Percentiles rank a stretch among this genome's conserved stretches.
phyloP scores from a whole-genome alignment of 208 protist genomes.

The Wallacemonas sp. region DNA sequence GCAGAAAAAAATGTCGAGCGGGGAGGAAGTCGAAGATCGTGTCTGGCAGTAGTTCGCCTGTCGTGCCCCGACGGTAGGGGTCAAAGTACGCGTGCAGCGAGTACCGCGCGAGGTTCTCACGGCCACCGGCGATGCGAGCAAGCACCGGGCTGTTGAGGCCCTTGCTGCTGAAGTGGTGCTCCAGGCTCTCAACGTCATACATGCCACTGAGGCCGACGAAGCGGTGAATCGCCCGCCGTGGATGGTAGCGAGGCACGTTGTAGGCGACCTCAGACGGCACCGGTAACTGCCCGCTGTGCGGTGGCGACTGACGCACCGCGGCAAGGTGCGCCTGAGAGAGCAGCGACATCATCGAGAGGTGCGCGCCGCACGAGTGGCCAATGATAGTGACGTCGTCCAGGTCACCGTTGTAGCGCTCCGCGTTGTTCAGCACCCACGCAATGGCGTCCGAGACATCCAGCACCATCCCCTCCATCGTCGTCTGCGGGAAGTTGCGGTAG shows the following conservation, averaged over 20 bases:
- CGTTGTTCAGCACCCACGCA: constrained; percentile 83
- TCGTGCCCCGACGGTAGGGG: constrained; percentile 8
- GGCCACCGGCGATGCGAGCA: constrained; percentile 58
- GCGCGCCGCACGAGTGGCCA: constrained; percentile 81
- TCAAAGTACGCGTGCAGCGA: constrained; percentile 56
- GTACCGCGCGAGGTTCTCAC: constrained; percentile 52
- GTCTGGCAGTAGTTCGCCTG: constrained; percentile 35
- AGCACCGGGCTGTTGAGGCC: constrained; percentile 73
- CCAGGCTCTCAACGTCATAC: constrained; percentile 73
- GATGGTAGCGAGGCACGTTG: constrained; percentile 35
- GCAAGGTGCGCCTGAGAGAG: constrained; percentile 78
- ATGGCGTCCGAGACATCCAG: constrained; percentile 86
- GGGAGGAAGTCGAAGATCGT: constrained; percentile 63
- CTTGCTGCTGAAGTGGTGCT: constrained; percentile 52
- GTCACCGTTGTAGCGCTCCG: constrained; percentile 85
- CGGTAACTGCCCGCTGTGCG: background rate
- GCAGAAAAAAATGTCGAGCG: constrained; percentile 38
- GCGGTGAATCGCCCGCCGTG: constrained; percentile 36
- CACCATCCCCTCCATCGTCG: constrained; percentile 88
- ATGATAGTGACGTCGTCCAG: constrained; percentile 72
- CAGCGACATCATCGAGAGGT: constrained; percentile 86
- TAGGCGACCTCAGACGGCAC: constrained; percentile 30
- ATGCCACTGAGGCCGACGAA: constrained; percentile 55
- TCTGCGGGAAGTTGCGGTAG: constrained; percentile 93
- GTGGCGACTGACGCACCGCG: background rate